Evolutionary conservation across 208 protist species (phyloP).

Genomic region (Crithidia thermophila): DNA sequence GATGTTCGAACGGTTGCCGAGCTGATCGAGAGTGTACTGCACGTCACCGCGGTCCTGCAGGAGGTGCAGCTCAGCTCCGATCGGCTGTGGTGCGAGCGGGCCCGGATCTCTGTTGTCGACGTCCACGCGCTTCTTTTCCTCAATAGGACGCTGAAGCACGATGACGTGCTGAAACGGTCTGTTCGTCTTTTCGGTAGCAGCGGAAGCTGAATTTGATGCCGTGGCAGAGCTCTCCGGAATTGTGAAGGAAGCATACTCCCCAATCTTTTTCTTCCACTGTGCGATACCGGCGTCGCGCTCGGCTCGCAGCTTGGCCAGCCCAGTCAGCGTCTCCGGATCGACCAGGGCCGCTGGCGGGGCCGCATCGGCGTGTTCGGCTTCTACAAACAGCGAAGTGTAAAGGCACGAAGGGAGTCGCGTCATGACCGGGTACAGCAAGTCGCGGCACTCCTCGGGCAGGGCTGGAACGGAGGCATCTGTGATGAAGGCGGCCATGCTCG

Average conservation of each 20-base stretch:
- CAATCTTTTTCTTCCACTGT: constrained; percentile 51
- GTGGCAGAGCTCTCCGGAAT: constrained; percentile 14
- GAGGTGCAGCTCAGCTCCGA: constrained; percentile 68
- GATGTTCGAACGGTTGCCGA: constrained; percentile 48
- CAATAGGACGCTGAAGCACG: constrained; percentile 50
- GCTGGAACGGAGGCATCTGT: constrained; percentile 34
- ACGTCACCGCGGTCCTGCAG: constrained; percentile 71
- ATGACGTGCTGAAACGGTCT: constrained; percentile 51
- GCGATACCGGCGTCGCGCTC: constrained; percentile 39
- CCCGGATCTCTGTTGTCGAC: constrained; percentile 47
- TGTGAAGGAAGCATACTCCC: constrained; percentile 54
- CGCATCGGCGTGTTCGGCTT: neutral
- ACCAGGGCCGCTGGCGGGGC: neutral
- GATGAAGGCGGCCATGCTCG: neutral
- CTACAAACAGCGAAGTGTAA: constrained; percentile 26
- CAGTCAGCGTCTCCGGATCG: constrained; percentile 25
- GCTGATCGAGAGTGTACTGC: constrained; percentile 47
- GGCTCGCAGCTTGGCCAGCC: constrained; percentile 37
- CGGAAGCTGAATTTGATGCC: neutral
- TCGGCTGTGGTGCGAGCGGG: constrained; percentile 44
- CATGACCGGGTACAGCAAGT: constrained; percentile 23
- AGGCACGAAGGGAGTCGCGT: constrained; percentile 10
- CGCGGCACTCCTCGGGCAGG: constrained; percentile 19
- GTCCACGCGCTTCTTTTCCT: constrained; percentile 44
- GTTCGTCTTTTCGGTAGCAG: no score